Evolutionary conservation across 495 filamentous ascomycete species (phyloP).

Genomic region (Penicillium simplicissimum): DNA sequence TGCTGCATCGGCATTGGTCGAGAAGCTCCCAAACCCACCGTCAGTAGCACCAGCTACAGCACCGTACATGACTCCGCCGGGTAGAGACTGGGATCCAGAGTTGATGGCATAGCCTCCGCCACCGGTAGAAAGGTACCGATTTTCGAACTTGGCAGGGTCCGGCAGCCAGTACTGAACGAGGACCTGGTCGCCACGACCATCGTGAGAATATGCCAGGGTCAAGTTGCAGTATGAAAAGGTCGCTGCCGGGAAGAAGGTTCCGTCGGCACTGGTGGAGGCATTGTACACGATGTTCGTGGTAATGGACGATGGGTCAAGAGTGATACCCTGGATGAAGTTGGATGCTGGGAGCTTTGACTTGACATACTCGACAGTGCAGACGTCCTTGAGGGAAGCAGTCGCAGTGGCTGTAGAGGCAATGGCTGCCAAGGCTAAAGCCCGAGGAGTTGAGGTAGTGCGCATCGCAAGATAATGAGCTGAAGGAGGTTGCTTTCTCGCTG

Average conservation of each 20-base stretch:
- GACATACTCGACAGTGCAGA: conserved; percentile 34
- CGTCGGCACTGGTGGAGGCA: conserved; percentile 17
- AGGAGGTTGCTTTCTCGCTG: not conserved
- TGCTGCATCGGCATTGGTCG: conserved; percentile 30
- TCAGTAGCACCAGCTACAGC: conserved; percentile 48
- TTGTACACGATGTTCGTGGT: conserved; percentile 12
- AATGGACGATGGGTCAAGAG: conserved; percentile 26
- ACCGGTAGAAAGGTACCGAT: conserved; percentile 46
- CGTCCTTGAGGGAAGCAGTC: conserved; percentile 23
- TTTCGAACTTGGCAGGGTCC: conserved; percentile 38
- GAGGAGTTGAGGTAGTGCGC: not conserved
- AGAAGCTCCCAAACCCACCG: conserved; percentile 50
- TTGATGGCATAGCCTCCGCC: conserved; percentile 51
- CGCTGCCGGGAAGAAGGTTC: conserved; percentile 19
- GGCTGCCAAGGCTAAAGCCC: not conserved
- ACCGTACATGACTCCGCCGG: conserved; percentile 44
- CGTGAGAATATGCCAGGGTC: conserved; percentile 47
- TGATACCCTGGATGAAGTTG: conserved; percentile 33
- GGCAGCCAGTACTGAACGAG: conserved; percentile 45
- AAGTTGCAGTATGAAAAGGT: conserved; percentile 44
- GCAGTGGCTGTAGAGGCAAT: conserved; percentile 3
- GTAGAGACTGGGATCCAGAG: conserved; percentile 33
- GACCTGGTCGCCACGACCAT: conserved; percentile 36
- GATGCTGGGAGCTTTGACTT: conserved; percentile 26
- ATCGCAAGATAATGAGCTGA: not conserved